Evolutionary conservation across 2,329 filamentous ascomycete genomes (phyloP).

Genomic region (Nakataea oryzae): DNA sequence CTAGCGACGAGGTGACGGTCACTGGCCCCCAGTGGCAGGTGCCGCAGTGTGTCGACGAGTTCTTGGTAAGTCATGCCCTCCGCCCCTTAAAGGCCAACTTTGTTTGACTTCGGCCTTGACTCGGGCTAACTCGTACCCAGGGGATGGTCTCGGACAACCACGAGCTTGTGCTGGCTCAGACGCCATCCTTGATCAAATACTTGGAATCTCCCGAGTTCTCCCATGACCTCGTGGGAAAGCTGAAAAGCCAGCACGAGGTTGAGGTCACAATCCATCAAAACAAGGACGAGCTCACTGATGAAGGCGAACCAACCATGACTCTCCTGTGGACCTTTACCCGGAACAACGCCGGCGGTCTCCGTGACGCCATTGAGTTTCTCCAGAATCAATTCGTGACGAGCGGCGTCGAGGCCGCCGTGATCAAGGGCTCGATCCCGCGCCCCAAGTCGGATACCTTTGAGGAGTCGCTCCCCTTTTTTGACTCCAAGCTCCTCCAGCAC

Average conservation of each 20-base stretch:
- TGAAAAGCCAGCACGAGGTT: constrained; percentile 87
- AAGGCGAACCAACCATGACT: constrained; percentile 46
- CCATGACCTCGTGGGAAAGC: constrained; percentile 68
- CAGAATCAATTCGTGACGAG: constrained; percentile 77
- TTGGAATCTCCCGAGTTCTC: constrained; percentile 74
- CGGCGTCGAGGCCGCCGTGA: constrained; percentile 75
- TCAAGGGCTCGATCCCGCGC: constrained; percentile 93
- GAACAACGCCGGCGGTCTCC: constrained; percentile 90
- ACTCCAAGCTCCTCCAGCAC: constrained; percentile 91
- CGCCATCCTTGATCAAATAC: constrained; percentile 66
- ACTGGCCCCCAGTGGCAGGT: constrained; percentile 98
- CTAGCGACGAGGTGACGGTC: constrained; percentile 90
- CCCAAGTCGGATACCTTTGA: constrained; percentile 98
- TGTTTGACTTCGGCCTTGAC: background rate
- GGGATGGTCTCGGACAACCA: constrained; percentile 97
- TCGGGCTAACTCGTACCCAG: constrained; percentile 30
- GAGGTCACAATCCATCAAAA: constrained; percentile 67
- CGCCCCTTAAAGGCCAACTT: background rate
- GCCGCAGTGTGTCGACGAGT: constrained; percentile 89
- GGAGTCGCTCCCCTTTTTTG: constrained; percentile 91
- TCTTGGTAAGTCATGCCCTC: constrained; percentile 50
- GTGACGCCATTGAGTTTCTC: constrained; percentile 92
- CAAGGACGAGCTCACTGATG: constrained; percentile 44
- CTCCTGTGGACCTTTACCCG: constrained; percentile 79
- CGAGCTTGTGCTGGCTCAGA: constrained; percentile 74